Evolutionary conservation across 345 rosid genomes (phyloP), one percentile per base, ranked within the genome.

Genomic region (Gossypium longicalyx): DNA sequence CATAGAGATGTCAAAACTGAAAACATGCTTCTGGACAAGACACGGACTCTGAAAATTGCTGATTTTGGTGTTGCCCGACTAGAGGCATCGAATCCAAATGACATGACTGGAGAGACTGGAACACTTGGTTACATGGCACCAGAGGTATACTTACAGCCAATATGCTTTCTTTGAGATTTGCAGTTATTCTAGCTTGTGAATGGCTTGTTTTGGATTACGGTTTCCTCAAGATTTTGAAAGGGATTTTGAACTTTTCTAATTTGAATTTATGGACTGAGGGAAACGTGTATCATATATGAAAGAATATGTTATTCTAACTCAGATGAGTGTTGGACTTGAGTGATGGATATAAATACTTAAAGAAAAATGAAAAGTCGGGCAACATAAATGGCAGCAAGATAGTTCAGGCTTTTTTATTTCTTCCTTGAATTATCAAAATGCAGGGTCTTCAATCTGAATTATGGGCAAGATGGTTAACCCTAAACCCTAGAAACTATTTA

Each of bases 61-160:
- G 99, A 95, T 81, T 95, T 95, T 72, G 99, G 99, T 15, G 99
- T 95, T 71, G 99, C 98, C 70, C 94, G 99, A 48, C 86, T 93
- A 4, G 99, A 95, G 82, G 99, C 98, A 64, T 95, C 99, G 38
- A 93, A 95, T 78, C 97, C 99, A 79, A 88, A 89, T 66, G 99
- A 95, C 78, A 95, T 95, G 99, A 95, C 99, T 65, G 99, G 99
- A 56, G 99, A 95, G 85, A 95, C 99, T 15, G 99, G 99, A 80
- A 95, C 99, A 45, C 94, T 95, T 34, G 99, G 98, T 54, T 95
- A 95, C 87, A 93, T 95, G 98, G 99, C 99, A 80, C 98, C 99
- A 47, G 99, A 95, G 96, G 98, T 91, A 78, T 74, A 34, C 27
- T 43, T 60, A 4, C 29, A 43, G 20, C 34, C 49, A 29, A 74